Conservation (phyloP, 1,139 yeast species). For the Blastobotrys proliferans region DNA sequence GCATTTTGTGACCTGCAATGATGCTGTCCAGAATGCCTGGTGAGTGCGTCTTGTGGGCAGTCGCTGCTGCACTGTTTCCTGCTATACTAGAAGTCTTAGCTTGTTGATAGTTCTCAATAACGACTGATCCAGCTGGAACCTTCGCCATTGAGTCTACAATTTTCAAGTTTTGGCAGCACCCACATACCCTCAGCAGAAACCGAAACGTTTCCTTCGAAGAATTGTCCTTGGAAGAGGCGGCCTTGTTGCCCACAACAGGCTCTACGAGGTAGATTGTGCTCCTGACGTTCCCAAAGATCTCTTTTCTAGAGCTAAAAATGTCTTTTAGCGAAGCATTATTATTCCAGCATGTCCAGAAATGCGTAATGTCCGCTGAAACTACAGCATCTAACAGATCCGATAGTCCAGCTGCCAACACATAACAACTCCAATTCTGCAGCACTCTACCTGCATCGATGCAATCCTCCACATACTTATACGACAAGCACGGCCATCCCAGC, state of each 20-base stretch:
- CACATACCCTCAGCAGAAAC: constrained; percentile 5
- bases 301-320: background rate
- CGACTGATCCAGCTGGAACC: background rate
- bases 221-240: background rate
- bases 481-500: constrained; percentile 83
- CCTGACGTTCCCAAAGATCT: background rate
- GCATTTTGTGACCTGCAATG: background rate
- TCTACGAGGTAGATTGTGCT: constrained; percentile 4
- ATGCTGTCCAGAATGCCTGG: background rate
- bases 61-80: background rate
- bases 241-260: background rate
- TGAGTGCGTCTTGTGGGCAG: background rate
- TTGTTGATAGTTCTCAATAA: constrained; percentile 2
- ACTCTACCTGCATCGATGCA: constrained; percentile 38
- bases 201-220: constrained; percentile 4
- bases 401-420: constrained; percentile 70
- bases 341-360: background rate
- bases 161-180: background rate
- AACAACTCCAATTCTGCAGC: constrained; percentile 46
- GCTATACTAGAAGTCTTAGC: background rate
- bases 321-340: background rate
- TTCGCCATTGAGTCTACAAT: background rate
- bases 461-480: constrained; percentile 56
- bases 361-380: constrained; percentile 4
- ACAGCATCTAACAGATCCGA: constrained; percentile 36